These are phyloP conservation scores for Talaromyces amestolkiae DNA, from an alignment of 2,329 filamentous ascomycete species.

Conservation along the genomic window DNA sequence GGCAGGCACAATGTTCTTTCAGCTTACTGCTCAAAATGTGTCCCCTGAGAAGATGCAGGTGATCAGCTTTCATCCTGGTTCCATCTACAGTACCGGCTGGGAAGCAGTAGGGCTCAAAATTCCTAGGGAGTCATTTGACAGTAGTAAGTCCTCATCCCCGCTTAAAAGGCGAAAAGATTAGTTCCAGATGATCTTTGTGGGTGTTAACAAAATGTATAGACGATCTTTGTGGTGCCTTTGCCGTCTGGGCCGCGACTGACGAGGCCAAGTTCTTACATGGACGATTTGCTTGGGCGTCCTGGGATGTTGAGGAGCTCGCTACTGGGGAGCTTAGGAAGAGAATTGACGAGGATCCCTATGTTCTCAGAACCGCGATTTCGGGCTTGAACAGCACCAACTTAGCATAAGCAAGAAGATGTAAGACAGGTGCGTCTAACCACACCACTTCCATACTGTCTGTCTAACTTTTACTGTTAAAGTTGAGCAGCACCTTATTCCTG, in stretches of 20 bases:
- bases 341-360: constrained; percentile 8
- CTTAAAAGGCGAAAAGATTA: neutral
- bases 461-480: neutral
- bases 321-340: constrained; percentile 1
- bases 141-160: neutral
- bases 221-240: constrained; percentile 28
- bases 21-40: constrained; percentile 17
- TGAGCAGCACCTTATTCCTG: no score
- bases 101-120: neutral
- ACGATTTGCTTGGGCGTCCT: constrained; percentile 37
- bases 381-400: neutral
- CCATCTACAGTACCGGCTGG: neutral
- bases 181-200: no score
- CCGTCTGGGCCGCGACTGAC: constrained; percentile 39
- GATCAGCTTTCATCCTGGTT: constrained; percentile 22
- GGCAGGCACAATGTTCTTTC: constrained; percentile 9
- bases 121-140: constrained; percentile 1
- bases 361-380: constrained; percentile 1
- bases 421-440: neutral
- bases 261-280: constrained; percentile 43
- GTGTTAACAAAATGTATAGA: constrained; percentile 18
- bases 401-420: neutral
- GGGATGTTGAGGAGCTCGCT: constrained; percentile 43
- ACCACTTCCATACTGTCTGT: neutral
- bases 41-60: constrained; percentile 20